Evolutionary conservation across 2,329 filamentous ascomycete species (phyloP), one percentile per base, ranked within the genome.

Genomic region (Cercospora sp.): DNA sequence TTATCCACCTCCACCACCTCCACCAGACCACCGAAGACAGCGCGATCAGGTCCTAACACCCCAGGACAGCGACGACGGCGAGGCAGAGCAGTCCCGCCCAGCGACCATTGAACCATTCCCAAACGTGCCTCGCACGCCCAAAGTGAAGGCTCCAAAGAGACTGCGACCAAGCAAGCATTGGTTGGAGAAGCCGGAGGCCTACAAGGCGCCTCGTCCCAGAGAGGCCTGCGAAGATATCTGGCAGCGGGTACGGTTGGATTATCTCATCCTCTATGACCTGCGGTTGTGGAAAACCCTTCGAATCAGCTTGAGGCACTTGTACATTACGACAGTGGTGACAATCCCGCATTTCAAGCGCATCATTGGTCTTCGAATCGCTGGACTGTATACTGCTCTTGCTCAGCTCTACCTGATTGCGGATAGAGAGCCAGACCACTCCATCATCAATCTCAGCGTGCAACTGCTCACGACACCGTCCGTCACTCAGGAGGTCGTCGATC

Each of bases 391-490:
- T 1, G 92, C 91, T 2, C 83, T 99, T 59, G 94, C 95, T 5
- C 94, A 99, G 78, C 84, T 99, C 3, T 99, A 98, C 78, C 87
- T 99, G 32, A 95, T 99, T 72, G 94, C 94, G 13, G 95, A 99
- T 77, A 87, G 95, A 71, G 95, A 99, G 79, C 95, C 95, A 2
- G 95, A 99, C 76, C 94, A 98, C 80, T 98, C 94, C 10, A 98
- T 99, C 77, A 97, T 99, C 84, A 97, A 97, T 77, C 87, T 99
- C 43, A 98, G 94, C 4, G 83, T 98, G 32, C 95, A 99, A 78
- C 96, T 99, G 88, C 84, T 99, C 70, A 99, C 95, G 0, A 97
- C 95, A 0, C 94, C 95, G 1, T 97, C 94, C 0, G 98, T 99
- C 72, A 98, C 94, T 0, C 91, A 93, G 55, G 96, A 99, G 80